These are phyloP conservation scores for Monosporascus sp. DNA, from an alignment of 2,329 filamentous ascomycete genomes.

Conservation along the genomic window DNA sequence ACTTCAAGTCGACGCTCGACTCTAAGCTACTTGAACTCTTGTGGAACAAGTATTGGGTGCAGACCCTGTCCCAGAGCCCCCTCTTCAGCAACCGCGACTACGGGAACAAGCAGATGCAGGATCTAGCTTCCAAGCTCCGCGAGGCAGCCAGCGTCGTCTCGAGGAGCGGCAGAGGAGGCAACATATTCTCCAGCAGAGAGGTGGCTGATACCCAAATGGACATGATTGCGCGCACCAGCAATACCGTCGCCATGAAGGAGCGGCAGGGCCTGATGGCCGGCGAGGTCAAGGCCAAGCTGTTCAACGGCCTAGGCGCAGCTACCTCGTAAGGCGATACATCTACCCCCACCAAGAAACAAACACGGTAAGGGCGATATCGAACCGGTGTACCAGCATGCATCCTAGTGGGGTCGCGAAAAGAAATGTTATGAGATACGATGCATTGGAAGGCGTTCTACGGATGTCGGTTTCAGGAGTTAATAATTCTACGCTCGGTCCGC, in stretches of 20 bases:
- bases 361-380: too few relatives aligned
- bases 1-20: conserved; percentile 92
- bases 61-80: conserved; percentile 86
- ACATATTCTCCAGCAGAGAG: conserved; percentile 10
- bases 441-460: conserved; percentile 25
- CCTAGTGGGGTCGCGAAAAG: not conserved
- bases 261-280: conserved; percentile 26
- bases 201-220: conserved; percentile 20
- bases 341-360: too few relatives aligned
- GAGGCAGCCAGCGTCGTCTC: conserved; percentile 47
- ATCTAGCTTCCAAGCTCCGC: conserved; percentile 76
- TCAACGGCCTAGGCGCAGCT: conserved; percentile 19
- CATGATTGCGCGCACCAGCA: conserved; percentile 23
- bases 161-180: conserved; percentile 25
- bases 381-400: too few relatives aligned
- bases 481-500: not conserved
- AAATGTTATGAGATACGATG: conserved; percentile 22
- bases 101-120: conserved; percentile 84
- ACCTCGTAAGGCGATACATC: not conserved
- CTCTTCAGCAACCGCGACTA: conserved; percentile 91
- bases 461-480: conserved; percentile 5
- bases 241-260: conserved; percentile 27
- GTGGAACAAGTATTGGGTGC: conserved; percentile 99
- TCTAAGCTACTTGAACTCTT: conserved; percentile 77
- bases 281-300: conserved; percentile 26